Evolutionary conservation across 108 stramenopile genomes (phyloP).

Genomic region (Cyclotella choctawhatcheeana): DNA sequence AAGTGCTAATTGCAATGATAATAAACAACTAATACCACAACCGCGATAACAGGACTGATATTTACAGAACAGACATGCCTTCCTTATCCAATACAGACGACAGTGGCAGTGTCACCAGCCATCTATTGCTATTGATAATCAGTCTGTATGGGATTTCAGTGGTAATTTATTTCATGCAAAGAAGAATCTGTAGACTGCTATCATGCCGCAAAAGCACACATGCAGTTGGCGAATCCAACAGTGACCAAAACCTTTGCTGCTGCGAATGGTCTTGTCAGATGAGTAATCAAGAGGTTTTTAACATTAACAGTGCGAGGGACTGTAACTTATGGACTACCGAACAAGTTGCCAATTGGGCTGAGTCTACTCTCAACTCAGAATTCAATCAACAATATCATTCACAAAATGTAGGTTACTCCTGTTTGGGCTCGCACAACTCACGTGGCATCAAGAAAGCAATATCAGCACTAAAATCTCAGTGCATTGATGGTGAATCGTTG

Average conservation of each 20-base stretch:
- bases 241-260: neutral
- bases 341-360: slow-evolving; percentile 30
- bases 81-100: no score
- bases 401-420: neutral
- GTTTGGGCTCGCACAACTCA: neutral
- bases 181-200: neutral
- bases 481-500: slow-evolving; percentile 34
- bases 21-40: no score
- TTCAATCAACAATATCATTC: neutral
- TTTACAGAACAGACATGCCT: no score
- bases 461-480: slow-evolving; percentile 13
- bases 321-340: slow-evolving; percentile 29
- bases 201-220: neutral
- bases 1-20: no score
- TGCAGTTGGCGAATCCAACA: neutral
- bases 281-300: neutral
- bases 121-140: no score
- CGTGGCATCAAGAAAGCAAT: slow-evolving; percentile 18
- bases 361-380: neutral
- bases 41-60: no score
- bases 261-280: neutral
- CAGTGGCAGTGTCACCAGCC: no score
- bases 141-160: neutral
- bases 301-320: slow-evolving; percentile 17
- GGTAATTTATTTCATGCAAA: slow-evolving; percentile 4